A percentile compares a stretch with the other conserved stretches of the same genome.
Conservation (phyloP, 164 flowering plant genomes). For the Umbellularia californica region DNA sequence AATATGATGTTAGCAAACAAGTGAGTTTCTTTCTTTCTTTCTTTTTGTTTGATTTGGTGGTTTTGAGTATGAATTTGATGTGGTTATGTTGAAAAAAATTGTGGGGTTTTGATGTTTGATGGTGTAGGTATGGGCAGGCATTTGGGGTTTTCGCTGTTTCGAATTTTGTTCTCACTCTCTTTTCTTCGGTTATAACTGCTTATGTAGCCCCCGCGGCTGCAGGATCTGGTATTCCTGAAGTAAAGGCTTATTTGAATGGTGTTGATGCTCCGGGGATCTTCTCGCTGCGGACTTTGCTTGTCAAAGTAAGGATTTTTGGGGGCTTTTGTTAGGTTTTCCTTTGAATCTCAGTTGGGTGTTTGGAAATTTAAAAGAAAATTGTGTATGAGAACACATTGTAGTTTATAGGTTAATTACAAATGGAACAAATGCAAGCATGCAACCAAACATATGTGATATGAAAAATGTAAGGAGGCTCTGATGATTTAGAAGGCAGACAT, state of each 20-base stretch:
- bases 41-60: not conserved
- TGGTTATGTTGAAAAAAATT: not conserved
- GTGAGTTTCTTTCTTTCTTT: slow-evolving; percentile 24
- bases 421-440: too few species aligned
- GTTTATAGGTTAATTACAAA: too few species aligned
- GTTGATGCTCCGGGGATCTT: slow-evolving; percentile 81
- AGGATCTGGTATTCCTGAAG: slow-evolving; percentile 93
- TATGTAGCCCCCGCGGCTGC: slow-evolving; percentile 70
- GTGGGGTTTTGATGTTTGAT: not conserved
- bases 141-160: slow-evolving; percentile 51
- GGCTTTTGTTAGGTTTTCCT: too few species aligned
- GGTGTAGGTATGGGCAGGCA: slow-evolving; percentile 52
- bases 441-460: too few species aligned
- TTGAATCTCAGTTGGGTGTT: not conserved
- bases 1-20: slow-evolving; percentile 55
- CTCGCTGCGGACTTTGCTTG: slow-evolving; percentile 47
- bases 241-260: slow-evolving; percentile 90
- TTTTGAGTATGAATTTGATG: not conserved
- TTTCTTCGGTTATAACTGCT: slow-evolving; percentile 56
- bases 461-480: too few species aligned
- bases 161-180: slow-evolving; percentile 60
- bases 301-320: slow-evolving; percentile 47
- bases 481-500: too few species aligned
- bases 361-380: too few species aligned
- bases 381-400: too few species aligned